Evolutionary conservation across 1,284 basidiomycete genomes (phyloP), one percentile per base, ranked within the genome.

Genomic region (Puccinia polysora): DNA sequence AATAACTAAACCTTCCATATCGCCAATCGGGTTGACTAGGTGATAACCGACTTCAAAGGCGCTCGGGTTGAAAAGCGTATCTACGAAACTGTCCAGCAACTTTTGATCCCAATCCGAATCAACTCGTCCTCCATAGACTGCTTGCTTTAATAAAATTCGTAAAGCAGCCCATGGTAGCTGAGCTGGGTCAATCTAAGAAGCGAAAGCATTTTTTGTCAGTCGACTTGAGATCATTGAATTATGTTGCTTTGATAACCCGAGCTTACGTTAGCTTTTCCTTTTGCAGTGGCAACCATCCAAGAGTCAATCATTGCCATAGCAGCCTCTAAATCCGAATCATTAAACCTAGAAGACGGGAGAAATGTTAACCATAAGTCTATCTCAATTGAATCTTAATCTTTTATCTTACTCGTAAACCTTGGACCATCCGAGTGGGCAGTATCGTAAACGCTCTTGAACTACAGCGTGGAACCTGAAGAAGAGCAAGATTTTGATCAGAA

Each of bases 71-170:
- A 97, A 96, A 70, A 96, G 83, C 15, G 84, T 84, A 76, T 95
- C 90, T 30, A 96, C 91, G 77, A 97, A 96, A 14, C 90, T 86
- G 78, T 96, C 90, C 36, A 97, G 84, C 67, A 95, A 88, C 74
- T 85, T 84, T 78, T 95, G 93, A 78, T 97, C 93, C 77, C 91
- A 93, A 80, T 94, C 90, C 74, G 90, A 93, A 81, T 96, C 93
- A 67, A 74, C 83, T 74, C 91, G 84, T 15, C 94, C 94, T 74
- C 94, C 93, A 77, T 97, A 96, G 23, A 97, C 89, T 1, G 91
- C 91, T 79, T 96, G 90, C 79, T 94, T 96, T 82, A 97, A 85
- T 63, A 97, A 84, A 0, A 88, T 89, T 45, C 91, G 84, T 20
- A 97, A 83, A 4, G 93, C 93, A 75, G 89, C 87, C 93, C 93